These are phyloP conservation scores for Mrakia hoshinonis DNA, from an alignment of 768 basidiomycete species.

Conservation along the genomic window DNA sequence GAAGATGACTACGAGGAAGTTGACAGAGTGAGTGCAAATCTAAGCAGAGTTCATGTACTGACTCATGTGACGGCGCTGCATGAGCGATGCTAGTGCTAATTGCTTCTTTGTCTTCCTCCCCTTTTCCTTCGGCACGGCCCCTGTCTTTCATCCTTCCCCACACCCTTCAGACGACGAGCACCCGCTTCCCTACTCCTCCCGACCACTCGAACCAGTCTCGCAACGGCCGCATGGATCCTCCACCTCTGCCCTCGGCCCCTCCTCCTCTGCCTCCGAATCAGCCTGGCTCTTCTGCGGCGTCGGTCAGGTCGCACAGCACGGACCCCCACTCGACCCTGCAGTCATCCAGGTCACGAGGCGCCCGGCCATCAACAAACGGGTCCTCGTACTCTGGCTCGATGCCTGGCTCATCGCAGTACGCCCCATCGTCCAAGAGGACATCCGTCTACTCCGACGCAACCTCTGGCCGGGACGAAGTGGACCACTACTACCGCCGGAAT, in stretches of 20 bases:
- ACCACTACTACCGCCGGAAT: too few relatives aligned
- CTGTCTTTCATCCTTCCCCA: not conserved
- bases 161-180: not conserved
- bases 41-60: too few relatives aligned
- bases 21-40: too few relatives aligned
- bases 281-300: not conserved
- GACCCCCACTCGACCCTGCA: not conserved
- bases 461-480: too few relatives aligned
- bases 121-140: not conserved
- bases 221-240: not conserved
- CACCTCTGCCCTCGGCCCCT: not conserved
- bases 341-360: not conserved
- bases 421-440: too few relatives aligned
- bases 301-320: not conserved
- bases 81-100: too few relatives aligned
- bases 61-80: too few relatives aligned
- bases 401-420: not conserved
- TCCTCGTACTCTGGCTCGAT: conserved; percentile 1
- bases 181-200: conserved; percentile 6
- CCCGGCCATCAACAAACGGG: not conserved
- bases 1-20: not conserved
- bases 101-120: not conserved
- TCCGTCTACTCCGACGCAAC: too few relatives aligned
- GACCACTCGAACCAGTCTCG: not conserved
- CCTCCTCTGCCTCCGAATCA: conserved; percentile 7